phyloP scores from a whole-genome alignment of 2,329 filamentous ascomycete genomes.

The Colletotrichum sansevieriae region DNA sequence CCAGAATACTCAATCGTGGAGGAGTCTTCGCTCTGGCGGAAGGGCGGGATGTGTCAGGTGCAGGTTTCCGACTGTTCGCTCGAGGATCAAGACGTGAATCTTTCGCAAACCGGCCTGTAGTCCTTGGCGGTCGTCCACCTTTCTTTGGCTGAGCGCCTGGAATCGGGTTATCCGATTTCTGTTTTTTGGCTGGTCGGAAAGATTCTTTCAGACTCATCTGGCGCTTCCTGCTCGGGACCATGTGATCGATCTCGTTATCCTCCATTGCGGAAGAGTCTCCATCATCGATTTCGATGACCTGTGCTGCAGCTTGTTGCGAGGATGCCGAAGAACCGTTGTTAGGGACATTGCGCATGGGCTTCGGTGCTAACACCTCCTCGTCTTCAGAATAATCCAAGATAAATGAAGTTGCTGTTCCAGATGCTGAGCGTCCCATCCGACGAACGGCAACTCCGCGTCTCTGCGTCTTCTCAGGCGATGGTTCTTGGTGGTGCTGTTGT shows the following conservation, averaged over 20 bases:
- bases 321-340: not conserved
- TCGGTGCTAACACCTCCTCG: conserved; percentile 43
- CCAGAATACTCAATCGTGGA: conserved; percentile 71
- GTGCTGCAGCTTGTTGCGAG: conserved; percentile 2
- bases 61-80: conserved; percentile 2
- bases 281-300: conserved; percentile 48
- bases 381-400: conserved; percentile 63
- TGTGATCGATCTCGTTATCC: conserved; percentile 65
- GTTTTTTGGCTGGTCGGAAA: conserved; percentile 46
- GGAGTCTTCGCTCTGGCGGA: conserved; percentile 45
- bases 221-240: conserved; percentile 61
- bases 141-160: conserved; percentile 46
- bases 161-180: conserved; percentile 44
- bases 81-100: conserved; percentile 22
- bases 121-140: conserved; percentile 31
- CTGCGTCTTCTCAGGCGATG: conserved; percentile 54
- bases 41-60: conserved; percentile 13
- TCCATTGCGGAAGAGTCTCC: conserved; percentile 59
- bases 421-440: conserved; percentile 50
- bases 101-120: not conserved
- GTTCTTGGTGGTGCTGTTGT: conserved; percentile 48
- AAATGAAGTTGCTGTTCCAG: conserved; percentile 12
- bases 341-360: not conserved
- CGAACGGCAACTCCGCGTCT: conserved; percentile 65
- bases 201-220: conserved; percentile 48